These are phyloP conservation scores for Davidsoniella eucalypti DNA, from an alignment of 2,329 filamentous ascomycete species.

Conservation along the genomic window DNA sequence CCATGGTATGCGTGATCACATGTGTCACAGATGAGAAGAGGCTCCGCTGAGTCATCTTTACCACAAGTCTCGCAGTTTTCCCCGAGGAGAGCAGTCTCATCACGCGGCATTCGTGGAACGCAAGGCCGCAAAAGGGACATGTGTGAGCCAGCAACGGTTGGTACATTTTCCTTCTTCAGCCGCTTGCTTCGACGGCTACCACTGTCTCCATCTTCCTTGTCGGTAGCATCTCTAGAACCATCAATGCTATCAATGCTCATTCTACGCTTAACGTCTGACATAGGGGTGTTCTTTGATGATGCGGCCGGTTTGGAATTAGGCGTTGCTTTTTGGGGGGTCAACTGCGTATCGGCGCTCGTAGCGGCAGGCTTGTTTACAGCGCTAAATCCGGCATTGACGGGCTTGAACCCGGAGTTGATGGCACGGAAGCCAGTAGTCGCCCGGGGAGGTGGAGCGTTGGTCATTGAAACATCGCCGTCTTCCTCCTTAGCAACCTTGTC, in stretches of 20 bases:
- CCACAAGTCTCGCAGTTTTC: constrained; percentile 78
- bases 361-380: constrained; percentile 37
- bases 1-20: constrained; percentile 83
- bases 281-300: constrained; percentile 46
- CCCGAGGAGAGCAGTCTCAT: constrained; percentile 29
- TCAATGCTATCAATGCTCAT: constrained; percentile 43
- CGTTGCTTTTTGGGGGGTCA: constrained; percentile 26
- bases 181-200: constrained; percentile 78
- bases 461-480: constrained; percentile 32
- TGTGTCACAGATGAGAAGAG: constrained; percentile 70
- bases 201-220: constrained; percentile 44
- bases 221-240: constrained; percentile 29
- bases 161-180: constrained; percentile 62
- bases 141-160: constrained; percentile 87
- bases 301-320: constrained; percentile 39
- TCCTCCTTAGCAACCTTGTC: constrained; percentile 26
- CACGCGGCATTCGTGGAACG: constrained; percentile 46
- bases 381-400: constrained; percentile 56
- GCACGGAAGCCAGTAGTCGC: constrained; percentile 41
- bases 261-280: constrained; percentile 56
- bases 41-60: constrained; percentile 53
- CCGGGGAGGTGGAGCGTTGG: constrained; percentile 26
- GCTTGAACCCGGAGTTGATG: constrained; percentile 46
- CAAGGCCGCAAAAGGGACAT: constrained; percentile 87
- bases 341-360: not conserved